Percentiles rank a stretch among this genome's conserved stretches.
phyloP scores from a whole-genome alignment of 2,329 filamentous ascomycete genomes.

The Colletotrichum sansevieriae region DNA sequence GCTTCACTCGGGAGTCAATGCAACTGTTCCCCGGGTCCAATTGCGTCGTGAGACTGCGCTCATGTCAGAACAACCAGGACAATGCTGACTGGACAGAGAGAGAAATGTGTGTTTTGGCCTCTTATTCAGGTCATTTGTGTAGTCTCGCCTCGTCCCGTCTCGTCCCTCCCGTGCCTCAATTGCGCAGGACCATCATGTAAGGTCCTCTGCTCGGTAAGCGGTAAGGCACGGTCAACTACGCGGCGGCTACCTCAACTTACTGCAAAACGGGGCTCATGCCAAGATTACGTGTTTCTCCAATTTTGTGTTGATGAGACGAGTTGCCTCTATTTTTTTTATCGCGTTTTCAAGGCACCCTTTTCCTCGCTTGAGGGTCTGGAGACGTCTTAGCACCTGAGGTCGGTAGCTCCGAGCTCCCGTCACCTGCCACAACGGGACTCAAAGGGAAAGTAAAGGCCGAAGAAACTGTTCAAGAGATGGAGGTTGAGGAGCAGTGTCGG shows the following conservation, averaged over 20 bases:
- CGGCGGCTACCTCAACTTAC: background rate
- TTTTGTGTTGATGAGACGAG: slow-evolving; percentile 18
- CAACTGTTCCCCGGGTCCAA: slow-evolving; percentile 21
- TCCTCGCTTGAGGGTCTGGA: slow-evolving; percentile 10
- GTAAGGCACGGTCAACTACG: background rate
- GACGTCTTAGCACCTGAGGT: slow-evolving; percentile 7
- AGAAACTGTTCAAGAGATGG: background rate
- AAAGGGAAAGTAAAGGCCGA: background rate
- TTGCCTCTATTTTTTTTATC: slow-evolving; percentile 12
- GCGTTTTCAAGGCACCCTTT: slow-evolving; percentile 24
- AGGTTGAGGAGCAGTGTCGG: background rate
- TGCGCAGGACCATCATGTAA: slow-evolving; percentile 25
- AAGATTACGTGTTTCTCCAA: slow-evolving; percentile 22
- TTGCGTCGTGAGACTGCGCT: slow-evolving; percentile 12
- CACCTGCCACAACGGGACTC: slow-evolving; percentile 7
- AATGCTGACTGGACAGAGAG: slow-evolving; percentile 16
- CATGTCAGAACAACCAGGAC: slow-evolving; percentile 25
- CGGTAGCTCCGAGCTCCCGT: background rate
- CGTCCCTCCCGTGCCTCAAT: slow-evolving; percentile 17
- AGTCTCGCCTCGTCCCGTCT: slow-evolving; percentile 25
- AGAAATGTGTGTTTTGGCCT: background rate
- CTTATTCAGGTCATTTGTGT: background rate
- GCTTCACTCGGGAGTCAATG: slow-evolving; percentile 32
- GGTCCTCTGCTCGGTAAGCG: slow-evolving; percentile 16
- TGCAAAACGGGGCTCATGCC: background rate